Evolutionary conservation across 257 asterid genomes (phyloP).

Genomic region (Craterostigma plantagineum): DNA sequence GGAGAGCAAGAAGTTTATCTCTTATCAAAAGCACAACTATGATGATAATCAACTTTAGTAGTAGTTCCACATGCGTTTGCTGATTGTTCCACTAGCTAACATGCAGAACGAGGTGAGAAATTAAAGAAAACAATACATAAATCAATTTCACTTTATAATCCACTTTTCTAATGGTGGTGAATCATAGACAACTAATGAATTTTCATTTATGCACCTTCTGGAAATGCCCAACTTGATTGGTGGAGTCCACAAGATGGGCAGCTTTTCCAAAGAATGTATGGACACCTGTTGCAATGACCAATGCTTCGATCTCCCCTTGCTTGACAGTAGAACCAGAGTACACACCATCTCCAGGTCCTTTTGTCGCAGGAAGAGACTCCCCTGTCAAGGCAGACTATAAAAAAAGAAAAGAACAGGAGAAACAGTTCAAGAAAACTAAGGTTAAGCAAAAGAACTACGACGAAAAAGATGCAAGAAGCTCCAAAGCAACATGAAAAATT

Average conservation of each 20-base stretch:
- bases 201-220: conserved; percentile 34
- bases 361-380: conserved; percentile 64
- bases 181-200: too few species aligned
- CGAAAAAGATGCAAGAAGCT: neutral
- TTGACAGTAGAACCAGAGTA: conserved; percentile 76
- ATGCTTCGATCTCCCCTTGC: conserved; percentile 78
- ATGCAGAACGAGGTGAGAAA: too few species aligned
- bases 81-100: too few species aligned
- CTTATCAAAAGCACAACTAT: too few species aligned
- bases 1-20: too few species aligned
- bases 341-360: conserved; percentile 45
- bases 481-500: conserved; percentile 4
- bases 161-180: too few species aligned
- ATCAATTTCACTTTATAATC: too few species aligned
- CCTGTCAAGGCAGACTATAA: conserved; percentile 71
- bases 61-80: too few species aligned
- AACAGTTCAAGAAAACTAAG: conserved; percentile 3
- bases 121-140: too few species aligned
- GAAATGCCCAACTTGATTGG: conserved; percentile 73
- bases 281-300: conserved; percentile 76
- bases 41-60: too few species aligned
- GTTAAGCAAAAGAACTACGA: neutral
- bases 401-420: conserved; percentile 5
- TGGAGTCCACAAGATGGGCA: conserved; percentile 72
- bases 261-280: conserved; percentile 83